phyloP scores from a whole-genome alignment of 2,329 filamentous ascomycete genomes.

The Chrysoporthe cubensis region DNA sequence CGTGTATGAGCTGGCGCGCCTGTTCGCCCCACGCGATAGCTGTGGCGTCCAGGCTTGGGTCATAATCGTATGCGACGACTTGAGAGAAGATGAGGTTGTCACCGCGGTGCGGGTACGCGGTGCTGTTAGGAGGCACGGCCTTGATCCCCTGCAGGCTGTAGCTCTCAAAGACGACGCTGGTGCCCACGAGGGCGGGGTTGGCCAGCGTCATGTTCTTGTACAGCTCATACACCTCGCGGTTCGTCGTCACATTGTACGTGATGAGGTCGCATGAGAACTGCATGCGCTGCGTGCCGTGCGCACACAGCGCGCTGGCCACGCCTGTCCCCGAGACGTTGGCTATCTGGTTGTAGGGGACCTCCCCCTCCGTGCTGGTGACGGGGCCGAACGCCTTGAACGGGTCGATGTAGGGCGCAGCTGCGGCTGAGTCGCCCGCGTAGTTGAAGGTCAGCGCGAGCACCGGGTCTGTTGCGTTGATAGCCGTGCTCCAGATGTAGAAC shows the following conservation, averaged over 20 bases:
- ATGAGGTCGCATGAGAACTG: conserved; percentile 1
- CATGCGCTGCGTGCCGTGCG: conserved; percentile 11
- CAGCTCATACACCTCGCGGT: conserved; percentile 18
- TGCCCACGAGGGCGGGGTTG: conserved; percentile 27
- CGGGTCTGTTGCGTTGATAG: neutral
- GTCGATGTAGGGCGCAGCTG: conserved; percentile 27
- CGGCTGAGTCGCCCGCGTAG: conserved; percentile 34
- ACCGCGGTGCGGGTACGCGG: conserved; percentile 20
- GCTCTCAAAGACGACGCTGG: neutral
- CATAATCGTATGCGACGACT: conserved; percentile 4
- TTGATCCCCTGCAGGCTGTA: conserved; percentile 37
- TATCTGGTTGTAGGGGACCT: conserved; percentile 11
- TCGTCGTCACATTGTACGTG: conserved; percentile 7
- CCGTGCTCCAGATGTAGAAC: neutral
- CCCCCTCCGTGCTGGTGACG: neutral
- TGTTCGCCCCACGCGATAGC: conserved; percentile 43
- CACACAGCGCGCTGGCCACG: conserved; percentile 10
- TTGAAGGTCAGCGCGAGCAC: neutral
- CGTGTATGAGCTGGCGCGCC: conserved; percentile 43
- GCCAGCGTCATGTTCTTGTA: conserved; percentile 29
- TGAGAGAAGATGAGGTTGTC: conserved; percentile 32
- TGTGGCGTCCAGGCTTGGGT: conserved; percentile 36
- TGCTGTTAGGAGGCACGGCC: conserved; percentile 29
- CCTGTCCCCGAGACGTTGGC: conserved; percentile 4
- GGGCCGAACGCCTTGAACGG: conserved; percentile 1